A percentile compares a stretch with the other conserved stretches of the same genome.
Conservation (phyloP, 2,329 filamentous ascomycete genomes). For the Cercospora sojina region DNA sequence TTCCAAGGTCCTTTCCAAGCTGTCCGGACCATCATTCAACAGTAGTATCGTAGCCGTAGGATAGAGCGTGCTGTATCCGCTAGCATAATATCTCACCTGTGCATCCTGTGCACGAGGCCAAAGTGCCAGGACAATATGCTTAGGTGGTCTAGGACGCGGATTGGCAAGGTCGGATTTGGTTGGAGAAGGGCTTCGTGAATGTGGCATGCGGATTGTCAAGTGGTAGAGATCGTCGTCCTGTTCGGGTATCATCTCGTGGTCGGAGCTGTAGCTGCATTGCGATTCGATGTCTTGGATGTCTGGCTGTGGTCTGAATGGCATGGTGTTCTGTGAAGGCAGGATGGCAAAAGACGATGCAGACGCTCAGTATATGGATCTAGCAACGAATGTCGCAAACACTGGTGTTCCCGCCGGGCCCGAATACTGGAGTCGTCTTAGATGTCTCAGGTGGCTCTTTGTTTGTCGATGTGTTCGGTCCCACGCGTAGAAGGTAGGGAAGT, state of each 20-base stretch:
- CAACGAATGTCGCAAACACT: neutral
- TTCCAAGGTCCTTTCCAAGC: slow-evolving; percentile 19
- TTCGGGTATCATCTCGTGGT: neutral
- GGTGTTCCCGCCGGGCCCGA: neutral
- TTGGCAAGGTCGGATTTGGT: neutral
- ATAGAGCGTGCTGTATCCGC: slow-evolving; percentile 32
- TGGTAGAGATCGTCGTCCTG: neutral
- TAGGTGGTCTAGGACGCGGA: slow-evolving; percentile 19
- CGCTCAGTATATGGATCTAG: neutral
- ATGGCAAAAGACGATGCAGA: neutral
- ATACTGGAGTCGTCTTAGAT: neutral
- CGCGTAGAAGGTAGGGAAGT: neutral
- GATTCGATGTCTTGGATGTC: slow-evolving; percentile 4
- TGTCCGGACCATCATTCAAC: slow-evolving; percentile 18
- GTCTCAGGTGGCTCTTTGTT: neutral
- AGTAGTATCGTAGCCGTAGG: slow-evolving; percentile 29
- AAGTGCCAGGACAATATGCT: slow-evolving; percentile 30
- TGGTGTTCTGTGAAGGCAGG: neutral
- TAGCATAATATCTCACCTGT: slow-evolving; percentile 32
- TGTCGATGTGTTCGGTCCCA: neutral
- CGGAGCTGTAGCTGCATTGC: slow-evolving; percentile 2
- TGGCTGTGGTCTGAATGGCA: neutral
- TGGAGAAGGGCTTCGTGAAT: neutral
- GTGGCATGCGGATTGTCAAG: neutral
- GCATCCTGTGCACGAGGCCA: slow-evolving; percentile 32